phyloP scores from a whole-genome alignment of 2,329 filamentous ascomycete species.

The Arthrocladium fulminans region DNA sequence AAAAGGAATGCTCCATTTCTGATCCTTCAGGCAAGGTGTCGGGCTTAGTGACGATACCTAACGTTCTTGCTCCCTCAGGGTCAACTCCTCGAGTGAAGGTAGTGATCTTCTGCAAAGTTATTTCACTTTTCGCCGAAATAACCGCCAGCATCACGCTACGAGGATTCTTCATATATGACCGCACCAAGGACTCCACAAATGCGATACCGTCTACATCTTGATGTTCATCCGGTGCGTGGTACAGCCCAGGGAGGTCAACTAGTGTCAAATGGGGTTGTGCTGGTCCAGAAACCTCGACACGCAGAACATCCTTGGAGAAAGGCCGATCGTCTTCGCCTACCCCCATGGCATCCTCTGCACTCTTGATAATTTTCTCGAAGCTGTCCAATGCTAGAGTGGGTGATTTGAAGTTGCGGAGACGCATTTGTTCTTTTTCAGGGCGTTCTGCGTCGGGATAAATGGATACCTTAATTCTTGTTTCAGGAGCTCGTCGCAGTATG shows the following conservation, averaged over 20 bases:
- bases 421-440: not conserved
- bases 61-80: not conserved
- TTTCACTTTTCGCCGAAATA: too few species aligned
- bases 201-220: too few species aligned
- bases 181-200: too few species aligned
- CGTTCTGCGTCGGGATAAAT: not conserved
- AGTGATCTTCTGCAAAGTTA: not conserved
- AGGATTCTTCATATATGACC: too few species aligned
- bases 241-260: too few species aligned
- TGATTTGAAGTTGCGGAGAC: not conserved
- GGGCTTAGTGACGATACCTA: too few species aligned
- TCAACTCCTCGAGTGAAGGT: not conserved
- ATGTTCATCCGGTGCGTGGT: too few species aligned
- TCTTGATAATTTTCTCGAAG: not conserved
- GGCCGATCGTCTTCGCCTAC: not conserved
- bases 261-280: too few species aligned
- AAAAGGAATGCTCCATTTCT: constrained; percentile 28
- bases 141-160: too few species aligned
- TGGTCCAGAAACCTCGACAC: too few species aligned
- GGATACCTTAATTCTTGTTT: not conserved
- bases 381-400: not conserved
- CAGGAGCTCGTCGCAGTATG: constrained; percentile 17
- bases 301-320: too few species aligned
- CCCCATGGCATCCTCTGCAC: not conserved
- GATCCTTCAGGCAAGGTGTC: constrained; percentile 26